phyloP scores from a whole-genome alignment of 495 filamentous ascomycete species.

The Penicillium taxi region DNA sequence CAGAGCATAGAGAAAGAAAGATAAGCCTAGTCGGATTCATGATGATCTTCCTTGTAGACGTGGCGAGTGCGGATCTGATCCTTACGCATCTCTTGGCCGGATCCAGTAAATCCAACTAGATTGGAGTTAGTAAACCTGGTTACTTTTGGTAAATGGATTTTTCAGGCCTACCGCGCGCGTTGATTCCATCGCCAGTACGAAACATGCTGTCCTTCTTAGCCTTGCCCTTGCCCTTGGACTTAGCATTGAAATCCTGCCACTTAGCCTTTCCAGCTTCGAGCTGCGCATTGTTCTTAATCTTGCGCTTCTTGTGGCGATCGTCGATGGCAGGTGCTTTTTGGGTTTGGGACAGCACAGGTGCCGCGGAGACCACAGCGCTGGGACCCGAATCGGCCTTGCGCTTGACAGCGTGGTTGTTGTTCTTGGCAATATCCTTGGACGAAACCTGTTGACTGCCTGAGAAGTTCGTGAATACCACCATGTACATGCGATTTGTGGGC shows the following conservation, averaged over 20 bases:
- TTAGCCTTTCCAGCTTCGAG: conserved; percentile 85
- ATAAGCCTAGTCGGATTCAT: conserved; percentile 59
- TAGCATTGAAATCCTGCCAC: conserved; percentile 85
- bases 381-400: conserved; percentile 70
- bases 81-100: conserved; percentile 89
- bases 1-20: too few species aligned
- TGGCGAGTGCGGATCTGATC: conserved; percentile 76
- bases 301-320: conserved; percentile 61
- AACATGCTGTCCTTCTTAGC: conserved; percentile 98
- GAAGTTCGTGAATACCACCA: conserved; percentile 89
- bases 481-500: conserved; percentile 77
- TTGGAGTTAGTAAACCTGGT: conserved; percentile 3
- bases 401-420: conserved; percentile 62
- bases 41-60: conserved; percentile 75
- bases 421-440: conserved; percentile 73
- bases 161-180: conserved; percentile 67
- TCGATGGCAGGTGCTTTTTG: conserved; percentile 59
- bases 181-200: conserved; percentile 74
- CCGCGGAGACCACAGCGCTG: conserved; percentile 73
- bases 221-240: conserved; percentile 75
- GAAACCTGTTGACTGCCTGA: conserved; percentile 73
- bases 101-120: conserved; percentile 89
- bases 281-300: conserved; percentile 84
- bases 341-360: conserved; percentile 63
- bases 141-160: neutral